Evolutionary conservation across 129 eudicot species (phyloP).

Genomic region (Flaveria trinervia): DNA sequence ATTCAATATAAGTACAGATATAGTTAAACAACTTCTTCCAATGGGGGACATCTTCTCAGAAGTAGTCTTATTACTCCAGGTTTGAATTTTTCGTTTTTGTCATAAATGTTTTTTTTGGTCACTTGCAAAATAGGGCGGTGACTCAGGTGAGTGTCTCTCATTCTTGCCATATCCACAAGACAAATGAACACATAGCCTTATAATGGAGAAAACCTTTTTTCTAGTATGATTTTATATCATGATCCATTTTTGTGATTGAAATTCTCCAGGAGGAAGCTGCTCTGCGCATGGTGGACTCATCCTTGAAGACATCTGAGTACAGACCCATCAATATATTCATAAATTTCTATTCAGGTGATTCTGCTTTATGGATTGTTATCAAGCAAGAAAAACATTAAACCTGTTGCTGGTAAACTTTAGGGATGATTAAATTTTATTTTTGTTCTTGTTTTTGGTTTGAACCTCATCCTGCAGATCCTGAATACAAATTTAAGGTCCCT

Average conservation of each 20-base stretch:
- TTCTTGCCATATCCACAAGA: neutral
- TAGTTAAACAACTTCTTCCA: slow-evolving; percentile 92
- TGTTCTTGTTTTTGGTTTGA: slow-evolving; percentile 6
- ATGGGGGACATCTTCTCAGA: slow-evolving; percentile 98
- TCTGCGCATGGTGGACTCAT: slow-evolving; percentile 76
- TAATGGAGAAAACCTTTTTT: neutral
- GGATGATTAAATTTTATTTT: neutral
- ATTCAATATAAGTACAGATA: slow-evolving; percentile 89
- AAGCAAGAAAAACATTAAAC: neutral
- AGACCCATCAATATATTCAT: slow-evolving; percentile 88
- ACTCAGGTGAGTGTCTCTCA: neutral
- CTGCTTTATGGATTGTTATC: neutral
- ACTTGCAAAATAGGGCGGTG: neutral
- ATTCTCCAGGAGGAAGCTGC: slow-evolving; percentile 82
- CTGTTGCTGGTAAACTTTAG: neutral
- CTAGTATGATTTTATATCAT: neutral
- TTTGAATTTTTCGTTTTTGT: slow-evolving; percentile 23
- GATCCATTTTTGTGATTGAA: slow-evolving; percentile 19
- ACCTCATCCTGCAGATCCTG: slow-evolving; percentile 71
- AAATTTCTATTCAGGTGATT: slow-evolving; percentile 81
- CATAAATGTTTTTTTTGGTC: too few relatives aligned
- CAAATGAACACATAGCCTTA: neutral
- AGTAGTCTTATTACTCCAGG: slow-evolving; percentile 98
- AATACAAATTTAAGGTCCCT: slow-evolving; percentile 82
- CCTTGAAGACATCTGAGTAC: slow-evolving; percentile 74